A percentile compares a stretch with the other conserved stretches of the same genome.
Evolutionary conservation across 805 yeast genomes (phyloP).

Genomic region (Candida jianshihensis): DNA sequence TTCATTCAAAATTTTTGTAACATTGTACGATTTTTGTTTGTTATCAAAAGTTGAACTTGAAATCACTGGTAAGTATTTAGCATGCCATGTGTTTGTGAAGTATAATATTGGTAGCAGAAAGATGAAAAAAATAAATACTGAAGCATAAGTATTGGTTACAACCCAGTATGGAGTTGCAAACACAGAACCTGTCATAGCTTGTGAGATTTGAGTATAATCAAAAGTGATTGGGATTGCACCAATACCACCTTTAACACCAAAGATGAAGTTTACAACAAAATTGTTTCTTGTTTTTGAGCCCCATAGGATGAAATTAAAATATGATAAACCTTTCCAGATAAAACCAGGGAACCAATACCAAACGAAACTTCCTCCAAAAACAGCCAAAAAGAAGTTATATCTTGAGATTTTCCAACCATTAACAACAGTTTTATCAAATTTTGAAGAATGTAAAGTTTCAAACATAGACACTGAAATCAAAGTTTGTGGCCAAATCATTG

Average conservation of each 20-base stretch:
- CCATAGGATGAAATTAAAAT: slow-evolving; percentile 43
- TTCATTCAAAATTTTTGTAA: slow-evolving; percentile 36
- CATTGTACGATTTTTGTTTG: slow-evolving; percentile 39
- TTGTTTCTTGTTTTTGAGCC: slow-evolving; percentile 34
- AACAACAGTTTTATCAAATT: slow-evolving; percentile 34
- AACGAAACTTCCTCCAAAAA: slow-evolving; percentile 35
- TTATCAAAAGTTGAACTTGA: slow-evolving; percentile 44
- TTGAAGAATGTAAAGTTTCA: slow-evolving; percentile 38
- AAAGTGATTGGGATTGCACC: slow-evolving; percentile 50
- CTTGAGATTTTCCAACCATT: slow-evolving; percentile 57
- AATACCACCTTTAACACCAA: slow-evolving; percentile 51
- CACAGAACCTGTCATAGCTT: slow-evolving; percentile 45
- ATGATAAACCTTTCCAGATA: slow-evolving; percentile 51
- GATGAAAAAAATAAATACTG: slow-evolving; percentile 45
- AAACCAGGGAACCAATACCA: slow-evolving; percentile 68
- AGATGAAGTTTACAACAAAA: slow-evolving; percentile 51
- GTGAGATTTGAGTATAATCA: slow-evolving; percentile 48
- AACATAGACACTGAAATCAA: slow-evolving; percentile 52
- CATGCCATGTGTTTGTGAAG: slow-evolving; percentile 49
- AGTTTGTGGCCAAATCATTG: slow-evolving; percentile 58
- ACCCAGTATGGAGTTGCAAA: slow-evolving; percentile 47
- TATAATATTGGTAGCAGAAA: slow-evolving; percentile 43
- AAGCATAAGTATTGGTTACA: slow-evolving; percentile 32
- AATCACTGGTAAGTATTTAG: slow-evolving; percentile 54
- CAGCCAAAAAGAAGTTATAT: slow-evolving; percentile 39